phyloP scores from a whole-genome alignment of 768 basidiomycete species.

The Amanita subjunquillea region DNA sequence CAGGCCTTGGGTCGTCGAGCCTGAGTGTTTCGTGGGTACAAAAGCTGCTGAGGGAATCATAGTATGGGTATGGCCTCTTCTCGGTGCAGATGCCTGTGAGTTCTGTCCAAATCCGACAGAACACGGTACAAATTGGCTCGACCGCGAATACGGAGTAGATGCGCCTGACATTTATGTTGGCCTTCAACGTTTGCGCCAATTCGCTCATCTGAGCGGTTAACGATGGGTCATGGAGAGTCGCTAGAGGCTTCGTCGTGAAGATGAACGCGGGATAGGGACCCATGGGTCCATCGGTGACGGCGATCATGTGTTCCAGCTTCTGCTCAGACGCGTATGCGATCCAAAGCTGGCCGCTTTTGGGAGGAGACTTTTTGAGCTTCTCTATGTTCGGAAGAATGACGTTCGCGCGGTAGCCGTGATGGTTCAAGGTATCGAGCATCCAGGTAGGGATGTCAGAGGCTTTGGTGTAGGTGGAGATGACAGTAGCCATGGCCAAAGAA shows the following conservation, averaged over 20 bases:
- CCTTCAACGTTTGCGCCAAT: conserved; percentile 30
- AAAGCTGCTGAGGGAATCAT: conserved; percentile 46
- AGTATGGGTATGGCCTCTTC: conserved; percentile 34
- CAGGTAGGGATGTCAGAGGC: conserved; percentile 24
- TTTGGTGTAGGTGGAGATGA: conserved; percentile 12
- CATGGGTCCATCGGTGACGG: conserved; percentile 44
- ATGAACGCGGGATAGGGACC: conserved; percentile 64
- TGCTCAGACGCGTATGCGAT: conserved; percentile 16
- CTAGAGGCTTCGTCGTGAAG: conserved; percentile 32
- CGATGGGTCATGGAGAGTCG: conserved; percentile 23
- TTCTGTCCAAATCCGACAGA: conserved; percentile 38
- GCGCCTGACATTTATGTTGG: conserved; percentile 24
- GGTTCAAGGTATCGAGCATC: conserved; percentile 26
- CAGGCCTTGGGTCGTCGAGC: conserved; percentile 4
- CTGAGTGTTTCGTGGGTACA: conserved; percentile 37
- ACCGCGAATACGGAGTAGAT: conserved; percentile 62
- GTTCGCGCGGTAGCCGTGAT: conserved; percentile 29
- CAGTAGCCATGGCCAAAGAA: not conserved
- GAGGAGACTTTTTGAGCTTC: conserved; percentile 15
- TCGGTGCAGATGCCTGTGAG: conserved; percentile 27
- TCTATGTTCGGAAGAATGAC: conserved; percentile 27
- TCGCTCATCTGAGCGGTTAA: conserved; percentile 28
- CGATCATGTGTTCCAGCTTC: conserved; percentile 42
- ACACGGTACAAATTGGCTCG: conserved; percentile 31
- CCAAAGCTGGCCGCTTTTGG: conserved; percentile 21